Evolutionary conservation across 805 yeast species (phyloP), one percentile per base, ranked within the genome.

Genomic region (Komagataella populi): DNA sequence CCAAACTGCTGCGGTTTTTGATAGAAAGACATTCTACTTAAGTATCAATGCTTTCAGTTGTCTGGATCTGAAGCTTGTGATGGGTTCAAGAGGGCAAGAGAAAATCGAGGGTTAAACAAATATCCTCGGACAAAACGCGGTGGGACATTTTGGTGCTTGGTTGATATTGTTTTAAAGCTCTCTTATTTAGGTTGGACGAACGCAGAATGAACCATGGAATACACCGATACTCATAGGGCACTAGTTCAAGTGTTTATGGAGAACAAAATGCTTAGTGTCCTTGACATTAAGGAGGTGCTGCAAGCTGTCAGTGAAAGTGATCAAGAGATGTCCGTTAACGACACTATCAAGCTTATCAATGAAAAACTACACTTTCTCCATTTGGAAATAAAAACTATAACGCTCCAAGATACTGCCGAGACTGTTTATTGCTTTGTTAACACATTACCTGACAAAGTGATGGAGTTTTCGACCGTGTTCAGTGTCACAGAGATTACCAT

Each of bases 361-460:
- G 49, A 50, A 23, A 52, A 59, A 36, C 48, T 77, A 18, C 63
- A 62, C 1, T 59, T 59, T 2, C 61, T 72, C 30, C 77, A 73
- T 22, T 67, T 75, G 55, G 72, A 70, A 51, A 62, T 79, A 55
- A 74, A 65, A 57, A 65, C 65, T 60, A 64, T 55, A 51, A 65
- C 63, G 50, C 67, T 65, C 57, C 73, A 73, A 53, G 55, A 60
- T 3, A 58, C 67, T 5, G 66, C 68, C 4, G 61, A 55, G 7
- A 54, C 62, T 7, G 53, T 58, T 36, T 75, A 70, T 56, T 60
- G 66, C 17, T 68, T 74, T 47, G 65, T 75, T 22, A 77, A 77
- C 57, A 64, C 69, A 7, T 55, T 60, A 16, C 59, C 65, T 3
- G 73, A 73, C 48, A 72, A 68, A 3, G 56, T 70, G 2, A 68